These are phyloP conservation scores for Ramicandelaber brevisporus DNA, from an alignment of 192 early-diverging fungal species.

Conservation along the genomic window DNA sequence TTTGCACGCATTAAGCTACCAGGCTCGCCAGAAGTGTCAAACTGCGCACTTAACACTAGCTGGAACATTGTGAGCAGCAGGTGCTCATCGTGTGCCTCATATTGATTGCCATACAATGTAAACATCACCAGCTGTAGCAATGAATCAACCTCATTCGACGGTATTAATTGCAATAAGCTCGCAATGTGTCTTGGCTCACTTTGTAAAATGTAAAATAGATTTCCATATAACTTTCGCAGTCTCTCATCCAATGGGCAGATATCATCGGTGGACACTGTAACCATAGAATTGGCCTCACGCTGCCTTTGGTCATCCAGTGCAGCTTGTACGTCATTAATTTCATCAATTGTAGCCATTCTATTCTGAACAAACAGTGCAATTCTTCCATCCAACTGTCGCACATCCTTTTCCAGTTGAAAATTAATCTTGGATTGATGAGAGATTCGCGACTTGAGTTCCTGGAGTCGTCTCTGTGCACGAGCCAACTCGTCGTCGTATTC, in stretches of 20 bases:
- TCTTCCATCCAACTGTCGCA: conserved; percentile 70
- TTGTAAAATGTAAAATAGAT: conserved; percentile 80
- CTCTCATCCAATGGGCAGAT: conserved; percentile 54
- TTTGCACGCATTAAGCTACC: conserved; percentile 75
- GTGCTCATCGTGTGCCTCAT: conserved; percentile 88
- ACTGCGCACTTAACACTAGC: conserved; percentile 76
- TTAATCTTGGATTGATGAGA: conserved; percentile 89
- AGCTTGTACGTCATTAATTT: conserved; percentile 16
- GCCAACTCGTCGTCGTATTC: neutral
- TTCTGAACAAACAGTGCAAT: conserved; percentile 85
- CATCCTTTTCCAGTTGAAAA: conserved; percentile 79
- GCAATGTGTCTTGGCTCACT: conserved; percentile 81
- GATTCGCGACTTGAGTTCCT: conserved; percentile 67
- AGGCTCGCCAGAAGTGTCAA: conserved; percentile 76
- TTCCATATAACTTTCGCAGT: conserved; percentile 67
- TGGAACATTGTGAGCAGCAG: conserved; percentile 90
- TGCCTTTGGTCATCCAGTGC: conserved; percentile 10
- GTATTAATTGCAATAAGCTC: conserved; percentile 54
- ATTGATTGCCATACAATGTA: conserved; percentile 87
- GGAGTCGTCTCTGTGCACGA: conserved; percentile 60
- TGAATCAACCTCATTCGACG: conserved; percentile 74
- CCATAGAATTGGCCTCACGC: no score
- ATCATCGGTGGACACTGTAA: conserved; percentile 15
- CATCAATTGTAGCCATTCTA: conserved; percentile 78
- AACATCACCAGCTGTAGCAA: conserved; percentile 92